Base-by-base conservation (phyloP, 495 filamentous ascomycete species). In the Lasiosphaeriaceae sp. region DNA sequence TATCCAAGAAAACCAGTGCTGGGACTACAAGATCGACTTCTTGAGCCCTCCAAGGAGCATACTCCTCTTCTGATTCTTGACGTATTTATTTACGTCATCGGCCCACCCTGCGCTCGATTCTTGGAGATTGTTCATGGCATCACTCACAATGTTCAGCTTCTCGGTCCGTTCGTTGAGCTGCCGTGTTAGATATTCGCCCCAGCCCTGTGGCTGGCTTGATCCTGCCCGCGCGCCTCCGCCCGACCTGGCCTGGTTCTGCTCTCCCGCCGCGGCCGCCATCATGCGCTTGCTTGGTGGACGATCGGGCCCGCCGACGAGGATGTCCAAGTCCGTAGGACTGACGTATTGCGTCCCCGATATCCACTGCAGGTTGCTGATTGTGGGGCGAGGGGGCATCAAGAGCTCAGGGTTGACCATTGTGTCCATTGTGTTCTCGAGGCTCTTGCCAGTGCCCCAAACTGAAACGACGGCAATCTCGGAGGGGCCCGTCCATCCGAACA, bases 291-390 rank as follows among this genome's bases (percentile, higher is more conserved):
- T 92, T 0, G 90, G 86, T 12, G 93, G 94, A 11, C 94, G 82
- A 60, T 92, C 85, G 26, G 90, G 86, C 0, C 94, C 94, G 31
- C 94, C 92, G 57, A 98, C 94, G 35, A 97, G 71, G 8, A 95
- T 69, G 61, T 97, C 94, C 74, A 98, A 83, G 67, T 98, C 95
- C n/a, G 86, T 77, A 14, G 90, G 86, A 17, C 89, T 89, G 34
- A 98, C 78, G 58, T 96, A 89, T 70, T 96, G 93, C 12, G 95
- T 97, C 1, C 94, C 95, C 0, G 92, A 86, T 39, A 98, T 90
- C 94, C 94, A 98, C 69, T 96, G 90, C 20, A 98, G 66, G 60
- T 94, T 96, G 9, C 89, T 92, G 47, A 98, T 98, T 1, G 92
- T 96, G n/a, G 94, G 95, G 29, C 94, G 82, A 14, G 89, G 79